Base-by-base conservation (phyloP, 176 grass and related monocot genomes). In the Cocos nucifera region DNA sequence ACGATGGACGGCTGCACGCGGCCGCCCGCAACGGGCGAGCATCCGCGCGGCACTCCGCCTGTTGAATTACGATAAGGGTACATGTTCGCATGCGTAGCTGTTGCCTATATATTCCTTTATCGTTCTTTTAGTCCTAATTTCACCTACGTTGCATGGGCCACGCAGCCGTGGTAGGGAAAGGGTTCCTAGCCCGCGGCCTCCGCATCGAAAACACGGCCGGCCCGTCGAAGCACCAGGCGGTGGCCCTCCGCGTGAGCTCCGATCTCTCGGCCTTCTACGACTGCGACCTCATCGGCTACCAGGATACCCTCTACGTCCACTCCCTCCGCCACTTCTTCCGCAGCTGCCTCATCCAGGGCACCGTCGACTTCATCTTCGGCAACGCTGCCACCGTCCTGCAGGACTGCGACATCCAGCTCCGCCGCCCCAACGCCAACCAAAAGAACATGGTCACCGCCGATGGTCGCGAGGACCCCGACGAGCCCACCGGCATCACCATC, bases 311-410 rank as follows among this genome's bases (percentile, higher is more conserved):
- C 53, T 68, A 68, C 65, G 1, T 39, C 4, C 65, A 68, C 53
- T 68, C 65, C 10, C 65, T 56, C 27, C 65, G 65, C 27, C 65
- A 68, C 25, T 68, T 68, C 65, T 68, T 56, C 28, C 65, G 53
- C 52, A 9, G 27, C 27, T 68, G 65, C 65, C 52, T 56, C 65
- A 17, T 68, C 53, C 25, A 32, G 51, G 65, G 65, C 17, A 68
- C 65, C 65, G 21, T 68, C 65, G 65, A 68, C 52, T 68, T 68
- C 18, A 68, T 68, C 51, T 68, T 68, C 65, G 65, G 65, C 19
- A 68, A 44, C 65, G 65, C 53, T 19, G 52, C 52, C 65, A 18
- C 53, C 53, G 52, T 68, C 17, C 19, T 68, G 14, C 65, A 68
- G 52, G 65, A 68, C 28, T 68, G 51, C 19, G 65, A 68, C 53